Base-by-base conservation (phyloP, 768 basidiomycete genomes). In the Boletales sp. region DNA sequence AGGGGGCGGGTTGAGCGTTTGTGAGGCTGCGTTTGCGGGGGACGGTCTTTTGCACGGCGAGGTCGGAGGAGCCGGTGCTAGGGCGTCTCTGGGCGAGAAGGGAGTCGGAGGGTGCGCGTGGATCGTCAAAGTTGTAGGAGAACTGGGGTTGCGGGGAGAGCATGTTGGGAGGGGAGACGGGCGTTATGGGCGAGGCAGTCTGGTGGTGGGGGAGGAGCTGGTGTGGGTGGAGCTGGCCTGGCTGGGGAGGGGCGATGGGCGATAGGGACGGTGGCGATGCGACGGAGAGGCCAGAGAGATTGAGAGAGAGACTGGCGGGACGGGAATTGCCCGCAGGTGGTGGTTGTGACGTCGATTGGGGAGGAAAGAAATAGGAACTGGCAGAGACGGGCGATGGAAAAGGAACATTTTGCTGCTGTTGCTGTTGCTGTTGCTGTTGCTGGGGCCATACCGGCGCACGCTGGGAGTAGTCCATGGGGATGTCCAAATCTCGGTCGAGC, bases 1-100 rank as follows among this genome's bases (percentile, higher is more conserved):
- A n/a, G 4, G 53, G 36, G 11, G 66, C 38, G 70, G 79, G 72
- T 15, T 76, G 64, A 4, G 69, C 63, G 45, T 70, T 67, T 2
- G 73, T 81, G 60, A 86, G 83, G 62, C 82, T 84, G 51, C 86
- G 76, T 66, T 87, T 87, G 34, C 84, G 73, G 2, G 84, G 82
- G 10, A 85, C 74, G 39, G 77, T 77, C 44, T 82, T 78, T 50
- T 74, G 67, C 10, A 74, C 72, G 2, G 41, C 50, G 33, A 68
- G 57, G 10, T 82, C 76, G 19, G 81, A 77, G 28, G 82, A 65
- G 48, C 68, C 66, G 13, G 72, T 66, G 38, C 70, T 68, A 21
- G 74, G 73, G 14, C 74, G 67, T 41, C 66, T 59, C 44, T 64
- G 70, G 51, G 49, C 58, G 61, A 49, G 69, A 50, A 33, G 50